Conservation (phyloP, 345 rosid species). For the Populus nigra region DNA sequence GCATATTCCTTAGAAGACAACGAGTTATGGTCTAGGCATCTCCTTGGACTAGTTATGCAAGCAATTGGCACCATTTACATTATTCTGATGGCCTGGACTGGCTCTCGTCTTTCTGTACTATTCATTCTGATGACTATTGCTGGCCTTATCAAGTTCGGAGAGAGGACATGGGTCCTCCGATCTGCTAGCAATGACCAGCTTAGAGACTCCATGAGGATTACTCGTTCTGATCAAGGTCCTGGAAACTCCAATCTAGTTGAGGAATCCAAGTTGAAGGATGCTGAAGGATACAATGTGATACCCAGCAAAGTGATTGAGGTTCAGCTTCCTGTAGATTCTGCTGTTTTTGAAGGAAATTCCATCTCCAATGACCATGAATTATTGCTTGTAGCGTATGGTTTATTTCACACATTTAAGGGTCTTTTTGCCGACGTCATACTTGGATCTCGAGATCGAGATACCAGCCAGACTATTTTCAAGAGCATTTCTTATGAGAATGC, state of each 20-base stretch:
- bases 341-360: not conserved
- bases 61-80: not conserved
- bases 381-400: not conserved
- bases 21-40: constrained; percentile 18
- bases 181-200: constrained; percentile 10
- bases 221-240: constrained; percentile 3
- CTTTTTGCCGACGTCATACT: constrained; percentile 16
- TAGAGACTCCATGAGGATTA: not conserved
- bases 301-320: constrained; percentile 5
- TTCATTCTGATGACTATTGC: not conserved
- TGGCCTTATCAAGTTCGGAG: constrained; percentile 17
- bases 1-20: constrained; percentile 17
- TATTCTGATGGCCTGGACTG: constrained; percentile 3
- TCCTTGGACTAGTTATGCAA: constrained; percentile 15
- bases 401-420: not conserved
- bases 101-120: not conserved
- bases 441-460: constrained; percentile 5
- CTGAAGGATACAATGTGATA: constrained; percentile 10
- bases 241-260: constrained; percentile 6
- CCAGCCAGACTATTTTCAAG: constrained; percentile 4
- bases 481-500: not conserved
- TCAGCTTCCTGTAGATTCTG: constrained; percentile 2
- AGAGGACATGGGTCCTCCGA: constrained; percentile 10
- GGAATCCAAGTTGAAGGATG: not conserved
- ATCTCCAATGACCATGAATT: not conserved